Percentiles rank a stretch among this genome's conserved stretches.
Conservation (phyloP, 2,329 filamentous ascomycete genomes). For the Chaetomiaceae sp. region DNA sequence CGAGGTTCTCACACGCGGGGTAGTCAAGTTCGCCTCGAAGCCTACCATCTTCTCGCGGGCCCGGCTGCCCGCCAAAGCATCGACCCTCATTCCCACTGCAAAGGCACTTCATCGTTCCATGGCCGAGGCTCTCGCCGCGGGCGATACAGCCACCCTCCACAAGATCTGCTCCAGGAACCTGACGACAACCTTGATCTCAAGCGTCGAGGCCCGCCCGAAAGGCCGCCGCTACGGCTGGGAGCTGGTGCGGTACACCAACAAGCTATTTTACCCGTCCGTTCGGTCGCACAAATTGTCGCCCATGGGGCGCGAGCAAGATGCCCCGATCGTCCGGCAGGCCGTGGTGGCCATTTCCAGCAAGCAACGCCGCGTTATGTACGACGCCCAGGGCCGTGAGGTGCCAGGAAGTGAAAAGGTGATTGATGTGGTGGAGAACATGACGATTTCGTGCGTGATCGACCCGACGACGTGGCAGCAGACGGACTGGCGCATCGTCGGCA, state of each 20-base stretch:
- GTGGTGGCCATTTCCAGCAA: conserved; percentile 57
- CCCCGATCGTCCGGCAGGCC: conserved; percentile 48
- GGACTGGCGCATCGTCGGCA: conserved; percentile 64
- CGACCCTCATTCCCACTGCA: conserved; percentile 48
- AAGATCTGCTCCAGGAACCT: conserved; percentile 53
- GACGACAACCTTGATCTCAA: conserved; percentile 45
- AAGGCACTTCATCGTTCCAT: conserved; percentile 57
- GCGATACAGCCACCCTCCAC: conserved; percentile 49
- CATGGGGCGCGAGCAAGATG: conserved; percentile 38
- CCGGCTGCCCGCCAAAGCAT: conserved; percentile 40
- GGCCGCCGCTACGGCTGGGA: conserved; percentile 50
- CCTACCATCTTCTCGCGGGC: conserved; percentile 39
- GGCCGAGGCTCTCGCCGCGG: conserved; percentile 57
- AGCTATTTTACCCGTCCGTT: conserved; percentile 43
- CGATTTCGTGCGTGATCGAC: conserved; percentile 49
- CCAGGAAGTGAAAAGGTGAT: conserved; percentile 47
- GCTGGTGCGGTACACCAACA: conserved; percentile 46
- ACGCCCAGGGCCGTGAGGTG: conserved; percentile 34
- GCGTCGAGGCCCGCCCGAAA: conserved; percentile 49
- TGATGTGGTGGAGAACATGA: conserved; percentile 60
- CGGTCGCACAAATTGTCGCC: conserved; percentile 52
- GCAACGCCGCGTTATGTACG: conserved; percentile 48
- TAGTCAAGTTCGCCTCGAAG: conserved; percentile 44
- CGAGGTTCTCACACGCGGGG: conserved; percentile 37
- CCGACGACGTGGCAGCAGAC: conserved; percentile 43